These are phyloP conservation scores for Coelastrella sp. DNA, from an alignment of 139 green algal genomes.

Conservation along the genomic window DNA sequence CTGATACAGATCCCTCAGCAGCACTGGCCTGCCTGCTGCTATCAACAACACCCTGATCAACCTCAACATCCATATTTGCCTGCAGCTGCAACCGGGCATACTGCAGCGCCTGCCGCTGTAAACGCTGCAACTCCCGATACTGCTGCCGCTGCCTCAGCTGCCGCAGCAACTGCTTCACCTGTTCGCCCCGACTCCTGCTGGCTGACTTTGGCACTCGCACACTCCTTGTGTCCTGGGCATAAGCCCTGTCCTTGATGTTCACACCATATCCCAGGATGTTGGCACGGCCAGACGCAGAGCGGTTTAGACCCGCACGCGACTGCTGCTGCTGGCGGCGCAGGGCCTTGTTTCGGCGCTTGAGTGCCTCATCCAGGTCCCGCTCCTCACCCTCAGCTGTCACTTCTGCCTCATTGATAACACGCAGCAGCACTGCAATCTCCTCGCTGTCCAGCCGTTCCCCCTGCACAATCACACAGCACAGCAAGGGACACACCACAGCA, in stretches of 20 bases:
- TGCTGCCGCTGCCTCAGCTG: not conserved
- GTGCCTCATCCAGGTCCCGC: not conserved
- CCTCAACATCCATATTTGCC: not conserved
- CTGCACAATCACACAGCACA: not conserved
- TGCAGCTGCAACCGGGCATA: not conserved
- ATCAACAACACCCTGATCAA: not conserved
- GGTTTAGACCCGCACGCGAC: not conserved
- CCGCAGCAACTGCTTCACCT: not conserved
- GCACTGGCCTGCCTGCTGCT: not conserved
- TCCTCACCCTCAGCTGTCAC: not conserved
- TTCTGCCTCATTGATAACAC: constrained; percentile 29
- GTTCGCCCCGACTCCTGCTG: not conserved
- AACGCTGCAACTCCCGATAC: not conserved
- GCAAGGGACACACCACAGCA: not conserved
- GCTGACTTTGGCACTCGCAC: not conserved
- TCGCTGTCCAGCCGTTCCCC: constrained; percentile 4
- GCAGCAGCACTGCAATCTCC: constrained; percentile 21
- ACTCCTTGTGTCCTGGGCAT: not conserved
- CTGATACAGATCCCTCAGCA: not conserved
- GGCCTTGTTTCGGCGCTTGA: not conserved
- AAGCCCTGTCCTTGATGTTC: constrained; percentile 3
- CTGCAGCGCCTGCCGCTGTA: not conserved
- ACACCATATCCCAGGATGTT: not conserved
- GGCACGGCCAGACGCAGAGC: not conserved
- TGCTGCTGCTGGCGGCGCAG: not conserved